Conservation (phyloP, 192 early-diverging fungal species). For the Piromyces sp. region DNA sequence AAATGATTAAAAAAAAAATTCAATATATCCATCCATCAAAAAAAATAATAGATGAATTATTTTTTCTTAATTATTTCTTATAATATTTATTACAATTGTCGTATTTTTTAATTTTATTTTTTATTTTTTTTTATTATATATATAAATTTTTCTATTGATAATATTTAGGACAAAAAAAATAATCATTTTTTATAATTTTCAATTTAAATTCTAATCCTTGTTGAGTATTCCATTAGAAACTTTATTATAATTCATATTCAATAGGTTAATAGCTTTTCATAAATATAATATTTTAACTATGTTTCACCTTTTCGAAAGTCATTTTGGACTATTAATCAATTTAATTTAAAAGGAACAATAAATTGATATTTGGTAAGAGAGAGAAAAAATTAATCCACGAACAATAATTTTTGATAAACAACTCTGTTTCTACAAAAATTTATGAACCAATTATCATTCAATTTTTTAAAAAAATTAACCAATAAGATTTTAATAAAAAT, state of each 20-base stretch:
- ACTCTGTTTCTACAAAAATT: no score
- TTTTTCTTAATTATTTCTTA: no score
- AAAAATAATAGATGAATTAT: no score
- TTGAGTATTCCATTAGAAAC: background rate
- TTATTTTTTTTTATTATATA: no score
- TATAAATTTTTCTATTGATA: no score
- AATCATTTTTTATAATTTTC: background rate
- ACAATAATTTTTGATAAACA: background rate
- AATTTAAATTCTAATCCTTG: background rate
- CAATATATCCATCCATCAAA: background rate
- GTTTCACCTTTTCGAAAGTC: background rate
- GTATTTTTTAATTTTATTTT: no score
- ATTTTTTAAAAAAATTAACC: no score
- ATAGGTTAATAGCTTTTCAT: background rate
- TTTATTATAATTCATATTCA: background rate
- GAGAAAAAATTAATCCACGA: background rate
- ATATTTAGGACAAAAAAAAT: no score
- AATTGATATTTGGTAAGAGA: background rate
- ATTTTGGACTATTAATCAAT: background rate
- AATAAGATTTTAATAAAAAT: no score
- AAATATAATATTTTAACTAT: background rate
- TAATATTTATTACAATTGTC: no score
- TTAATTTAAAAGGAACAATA: background rate
- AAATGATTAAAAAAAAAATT: no score
- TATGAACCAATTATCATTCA: no score